Evolutionary conservation across 768 basidiomycete genomes (phyloP), one percentile per base, ranked within the genome.

Genomic region (Tulasnella sp.): DNA sequence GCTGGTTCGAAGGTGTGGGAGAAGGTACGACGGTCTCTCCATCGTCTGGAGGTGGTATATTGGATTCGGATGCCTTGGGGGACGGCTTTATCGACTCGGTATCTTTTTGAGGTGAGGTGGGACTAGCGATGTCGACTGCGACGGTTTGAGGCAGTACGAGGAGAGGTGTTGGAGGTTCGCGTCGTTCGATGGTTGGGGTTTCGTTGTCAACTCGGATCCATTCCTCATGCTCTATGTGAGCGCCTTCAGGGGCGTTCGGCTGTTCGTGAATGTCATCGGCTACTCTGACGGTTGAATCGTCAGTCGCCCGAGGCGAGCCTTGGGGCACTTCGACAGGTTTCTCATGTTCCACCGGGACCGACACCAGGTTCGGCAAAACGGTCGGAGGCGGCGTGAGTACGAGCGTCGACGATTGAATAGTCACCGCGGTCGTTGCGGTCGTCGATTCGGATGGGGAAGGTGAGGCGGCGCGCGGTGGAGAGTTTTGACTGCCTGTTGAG

Each of bases 371-470:
- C n/a, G 42, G 67, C 17, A 69, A 26, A 26, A 41, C 26, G 39
- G 26, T 69, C 7, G 67, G 39, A 32, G 67, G 67, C 41, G 67
- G 67, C 26, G 67, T 69, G 19, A 69, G 67, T 17, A 69, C 35
- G 67, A 69, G 40, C 8, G 39, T 69, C 7, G 67, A 69, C 12
- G 67, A 69, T 35, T 41, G 39, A 34, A 44, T 34, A 41, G 67
- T 69, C 9, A 44, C 26, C 12, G 37, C 40, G 11, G 67, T 69
- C 40, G 67, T 69, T 36, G 37, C 41, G 40, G 67, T 69, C 9
- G 67, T 34, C 5, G 67, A 26, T 17, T 36, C 41, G 17, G 67
- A 40, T 5, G 37, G 37, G 9, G 67, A 69, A n/a, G 67, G 67
- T 29, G 67, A 69, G n/a, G 67, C 37, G 14, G 42, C 26, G 37